Conservation (phyloP, 2,329 filamentous ascomycete genomes). For the Monilinia vaccinii-corymbosi region DNA sequence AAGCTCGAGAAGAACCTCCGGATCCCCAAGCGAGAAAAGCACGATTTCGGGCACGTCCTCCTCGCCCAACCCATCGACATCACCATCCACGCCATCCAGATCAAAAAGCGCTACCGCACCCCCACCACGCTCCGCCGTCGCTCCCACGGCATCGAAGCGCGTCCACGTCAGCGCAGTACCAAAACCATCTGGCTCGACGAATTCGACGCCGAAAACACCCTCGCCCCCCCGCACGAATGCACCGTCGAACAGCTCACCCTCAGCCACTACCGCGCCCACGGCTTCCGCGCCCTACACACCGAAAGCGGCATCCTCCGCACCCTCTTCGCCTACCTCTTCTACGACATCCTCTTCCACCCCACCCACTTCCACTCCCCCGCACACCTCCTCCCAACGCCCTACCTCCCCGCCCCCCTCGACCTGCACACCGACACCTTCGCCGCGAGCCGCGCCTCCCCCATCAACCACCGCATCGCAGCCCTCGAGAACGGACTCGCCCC, state of each 20-base stretch:
- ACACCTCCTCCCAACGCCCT: slow-evolving; percentile 95
- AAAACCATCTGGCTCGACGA: slow-evolving; percentile 88
- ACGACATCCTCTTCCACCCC: slow-evolving; percentile 85
- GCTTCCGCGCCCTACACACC: slow-evolving; percentile 91
- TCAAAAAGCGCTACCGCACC: slow-evolving; percentile 49
- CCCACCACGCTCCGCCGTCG: slow-evolving; percentile 15
- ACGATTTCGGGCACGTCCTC: slow-evolving; percentile 83
- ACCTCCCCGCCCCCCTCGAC: slow-evolving; percentile 88
- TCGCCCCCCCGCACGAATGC: slow-evolving; percentile 50
- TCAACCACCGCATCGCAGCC: slow-evolving; percentile 76
- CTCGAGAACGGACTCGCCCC: slow-evolving; percentile 76
- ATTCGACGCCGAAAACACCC: slow-evolving; percentile 49
- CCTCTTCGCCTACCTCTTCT: slow-evolving; percentile 83
- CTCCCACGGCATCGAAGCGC: slow-evolving; percentile 16
- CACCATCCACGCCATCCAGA: slow-evolving; percentile 65
- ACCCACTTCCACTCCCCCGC: too few species aligned
- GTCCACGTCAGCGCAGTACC: slow-evolving; percentile 41
- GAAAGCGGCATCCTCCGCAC: slow-evolving; percentile 92
- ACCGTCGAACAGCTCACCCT: slow-evolving; percentile 92
- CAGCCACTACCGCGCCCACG: slow-evolving; percentile 66
- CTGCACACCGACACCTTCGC: slow-evolving; percentile 86
- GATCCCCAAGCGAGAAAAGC: slow-evolving; percentile 75
- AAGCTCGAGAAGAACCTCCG: slow-evolving; percentile 83
- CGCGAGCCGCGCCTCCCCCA: slow-evolving; percentile 75
- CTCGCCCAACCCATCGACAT: slow-evolving; percentile 69